Evolutionary conservation across 441 rosid genomes (phyloP).

Genomic region (Erysimum cheiri): DNA sequence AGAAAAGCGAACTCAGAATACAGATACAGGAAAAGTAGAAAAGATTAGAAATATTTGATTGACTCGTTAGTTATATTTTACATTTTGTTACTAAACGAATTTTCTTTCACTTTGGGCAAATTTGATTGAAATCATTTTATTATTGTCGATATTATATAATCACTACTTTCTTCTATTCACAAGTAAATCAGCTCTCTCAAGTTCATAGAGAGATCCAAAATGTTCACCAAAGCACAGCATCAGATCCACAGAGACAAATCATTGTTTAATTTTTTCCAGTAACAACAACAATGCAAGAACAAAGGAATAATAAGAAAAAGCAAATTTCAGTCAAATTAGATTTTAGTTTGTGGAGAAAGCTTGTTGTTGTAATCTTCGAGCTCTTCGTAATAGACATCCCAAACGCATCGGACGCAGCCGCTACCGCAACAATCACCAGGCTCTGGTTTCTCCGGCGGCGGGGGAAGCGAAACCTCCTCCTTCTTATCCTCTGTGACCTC

Average conservation of each 20-base stretch:
- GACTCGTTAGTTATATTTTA: neutral
- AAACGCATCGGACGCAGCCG: constrained; percentile 96
- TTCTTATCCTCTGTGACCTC: constrained; percentile 16
- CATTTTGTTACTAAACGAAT: neutral
- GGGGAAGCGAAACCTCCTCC: constrained; percentile 36
- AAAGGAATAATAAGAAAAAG: neutral
- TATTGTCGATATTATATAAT: neutral
- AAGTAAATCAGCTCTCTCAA: neutral
- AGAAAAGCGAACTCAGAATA: constrained; percentile 1
- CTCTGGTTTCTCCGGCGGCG: constrained; percentile 91
- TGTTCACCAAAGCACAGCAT: neutral
- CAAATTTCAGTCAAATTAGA: constrained; percentile 29
- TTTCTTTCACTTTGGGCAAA: neutral
- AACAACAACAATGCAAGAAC: neutral
- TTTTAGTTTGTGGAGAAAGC: constrained; percentile 43
- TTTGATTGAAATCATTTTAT: neutral
- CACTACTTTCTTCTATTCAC: neutral
- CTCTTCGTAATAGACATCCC: constrained; percentile 94
- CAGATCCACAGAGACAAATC: neutral
- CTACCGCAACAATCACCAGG: constrained; percentile 95
- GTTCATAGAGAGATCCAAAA: neutral
- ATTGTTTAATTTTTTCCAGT: neutral
- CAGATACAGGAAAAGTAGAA: constrained; percentile 13
- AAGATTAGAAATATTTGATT: constrained; percentile 24
- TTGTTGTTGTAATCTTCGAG: constrained; percentile 75